Evolutionary conservation across 139 green algal species (phyloP), one percentile per base, ranked within the genome.

Genomic region (Picochlorum costavermella): DNA sequence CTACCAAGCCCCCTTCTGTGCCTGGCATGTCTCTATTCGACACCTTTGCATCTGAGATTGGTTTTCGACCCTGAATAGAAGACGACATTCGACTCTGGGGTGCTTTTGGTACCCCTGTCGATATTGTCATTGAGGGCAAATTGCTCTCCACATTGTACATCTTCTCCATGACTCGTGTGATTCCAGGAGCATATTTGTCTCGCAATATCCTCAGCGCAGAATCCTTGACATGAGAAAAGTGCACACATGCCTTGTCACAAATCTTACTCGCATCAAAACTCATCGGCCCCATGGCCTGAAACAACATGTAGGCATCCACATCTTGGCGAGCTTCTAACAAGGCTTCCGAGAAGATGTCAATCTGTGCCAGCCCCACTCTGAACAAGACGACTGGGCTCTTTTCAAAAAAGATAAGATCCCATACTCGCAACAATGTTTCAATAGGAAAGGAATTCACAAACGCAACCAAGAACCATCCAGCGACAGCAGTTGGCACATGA

Each of bases 371-470:
- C 3, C 70, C 81, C 17, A 83, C 75, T 10, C 81, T 64, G 62
- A 94, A 90, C 28, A 94, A 76, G 28, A 94, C 80, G n/a, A 74
- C 74, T 50, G 81, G 56, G 57, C 65, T 75, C 26, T 64, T 61
- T 63, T 94, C 81, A 43, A 86, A 86, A 53, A 95, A 84, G 25
- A 92, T 68, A 44, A 88, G 69, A 78, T 95, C 87, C 87, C 87
- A 95, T 12, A 94, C 81, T 0, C 88, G 76, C 70, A 95, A 72
- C 69, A 77, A 84, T 25, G 68, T 83, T 71, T 96, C 90, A 67
- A 88, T 82, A 1, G 90, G 90, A 55, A 97, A 75, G 43, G 73
- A 78, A 69, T 94, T 95, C 57, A 96, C 80, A 76, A 94, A 97
- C 20, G 83, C 51, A 70, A 80, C 89, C 20, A 96, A 79, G 74